Percentiles rank a stretch among this genome's conserved stretches.
Evolutionary conservation across 345 rosid species (phyloP).

Genomic region (Anastatica hierochuntica): DNA sequence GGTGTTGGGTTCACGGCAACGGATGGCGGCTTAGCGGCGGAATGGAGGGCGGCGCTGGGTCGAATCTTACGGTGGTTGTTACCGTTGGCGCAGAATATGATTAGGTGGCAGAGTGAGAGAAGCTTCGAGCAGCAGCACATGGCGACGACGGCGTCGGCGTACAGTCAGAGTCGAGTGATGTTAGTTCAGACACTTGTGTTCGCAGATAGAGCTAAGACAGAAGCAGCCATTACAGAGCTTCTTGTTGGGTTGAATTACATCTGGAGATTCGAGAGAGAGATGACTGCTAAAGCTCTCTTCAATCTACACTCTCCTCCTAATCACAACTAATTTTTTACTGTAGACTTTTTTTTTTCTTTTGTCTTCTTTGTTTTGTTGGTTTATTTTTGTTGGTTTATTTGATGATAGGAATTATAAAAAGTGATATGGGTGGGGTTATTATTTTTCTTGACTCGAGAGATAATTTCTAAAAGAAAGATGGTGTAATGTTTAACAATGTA

Average conservation of each 20-base stretch:
- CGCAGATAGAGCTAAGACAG: slow-evolving; percentile 76
- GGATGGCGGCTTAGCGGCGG: slow-evolving; percentile 65
- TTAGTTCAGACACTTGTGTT: slow-evolving; percentile 71
- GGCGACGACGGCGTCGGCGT: slow-evolving; percentile 29
- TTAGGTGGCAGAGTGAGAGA: slow-evolving; percentile 94
- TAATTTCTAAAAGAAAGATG: too few species aligned
- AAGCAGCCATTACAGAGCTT: slow-evolving; percentile 88
- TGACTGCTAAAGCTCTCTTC: slow-evolving; percentile 80
- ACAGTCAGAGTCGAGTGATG: slow-evolving; percentile 33
- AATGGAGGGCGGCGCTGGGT: slow-evolving; percentile 76
- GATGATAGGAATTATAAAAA: slow-evolving; percentile 13
- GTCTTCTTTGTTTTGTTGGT: slow-evolving; percentile 8
- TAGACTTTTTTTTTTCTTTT: slow-evolving; percentile 12
- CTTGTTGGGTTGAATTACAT: slow-evolving; percentile 90
- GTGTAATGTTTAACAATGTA: too few species aligned
- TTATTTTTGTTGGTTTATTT: slow-evolving; percentile 6
- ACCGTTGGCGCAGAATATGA: slow-evolving; percentile 92
- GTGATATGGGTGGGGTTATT: slow-evolving; percentile 8
- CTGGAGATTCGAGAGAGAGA: slow-evolving; percentile 96
- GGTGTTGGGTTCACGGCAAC: slow-evolving; percentile 72
- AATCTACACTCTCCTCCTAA: slow-evolving; percentile 35
- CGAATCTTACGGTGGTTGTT: slow-evolving; percentile 77
- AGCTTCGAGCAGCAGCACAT: slow-evolving; percentile 84
- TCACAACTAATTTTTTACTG: slow-evolving; percentile 35
- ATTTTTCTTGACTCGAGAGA: neutral